Conservation (phyloP, 2,329 filamentous ascomycete genomes). For the Monosporascus sp. region DNA sequence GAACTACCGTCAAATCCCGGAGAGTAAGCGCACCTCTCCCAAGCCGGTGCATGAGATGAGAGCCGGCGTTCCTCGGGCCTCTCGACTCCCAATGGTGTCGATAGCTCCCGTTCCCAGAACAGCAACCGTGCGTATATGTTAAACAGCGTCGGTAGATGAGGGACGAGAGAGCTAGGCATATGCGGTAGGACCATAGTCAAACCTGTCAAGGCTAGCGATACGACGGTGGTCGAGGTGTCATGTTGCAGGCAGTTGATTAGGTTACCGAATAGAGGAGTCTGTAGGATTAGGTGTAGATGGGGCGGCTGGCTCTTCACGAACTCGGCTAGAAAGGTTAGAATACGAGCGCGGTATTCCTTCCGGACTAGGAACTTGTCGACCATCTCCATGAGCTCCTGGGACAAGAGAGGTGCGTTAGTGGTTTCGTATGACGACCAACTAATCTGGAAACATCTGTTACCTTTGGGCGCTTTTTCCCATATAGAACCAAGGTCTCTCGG, state of each 20-base stretch:
- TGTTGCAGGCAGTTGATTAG: constrained; percentile 69
- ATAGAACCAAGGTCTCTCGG: constrained; percentile 48
- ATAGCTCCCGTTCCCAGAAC: constrained; percentile 65
- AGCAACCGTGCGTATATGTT: constrained; percentile 74
- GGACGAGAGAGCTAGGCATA: constrained; percentile 66
- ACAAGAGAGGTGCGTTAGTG: constrained; percentile 15
- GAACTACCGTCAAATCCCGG: constrained; percentile 56
- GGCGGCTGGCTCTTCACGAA: constrained; percentile 75
- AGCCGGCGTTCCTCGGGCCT: constrained; percentile 32
- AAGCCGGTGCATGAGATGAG: constrained; percentile 35
- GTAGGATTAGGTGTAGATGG: constrained; percentile 66
- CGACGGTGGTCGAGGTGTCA: constrained; percentile 70
- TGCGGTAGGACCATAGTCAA: constrained; percentile 79
- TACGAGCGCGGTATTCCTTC: constrained; percentile 56
- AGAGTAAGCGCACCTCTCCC: constrained; percentile 60
- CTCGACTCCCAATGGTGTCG: constrained; percentile 31
- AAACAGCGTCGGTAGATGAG: constrained; percentile 67
- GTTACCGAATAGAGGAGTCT: constrained; percentile 67
- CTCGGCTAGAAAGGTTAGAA: constrained; percentile 62
- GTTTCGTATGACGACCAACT: constrained; percentile 4
- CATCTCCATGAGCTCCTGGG: constrained; percentile 59
- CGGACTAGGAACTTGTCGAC: constrained; percentile 63
- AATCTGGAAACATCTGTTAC: constrained; percentile 22
- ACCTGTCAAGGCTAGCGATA: constrained; percentile 69
- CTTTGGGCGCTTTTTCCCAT: constrained; percentile 65